Conservation (phyloP, 805 yeast genomes). For the Saccharomyces jurei region DNA sequence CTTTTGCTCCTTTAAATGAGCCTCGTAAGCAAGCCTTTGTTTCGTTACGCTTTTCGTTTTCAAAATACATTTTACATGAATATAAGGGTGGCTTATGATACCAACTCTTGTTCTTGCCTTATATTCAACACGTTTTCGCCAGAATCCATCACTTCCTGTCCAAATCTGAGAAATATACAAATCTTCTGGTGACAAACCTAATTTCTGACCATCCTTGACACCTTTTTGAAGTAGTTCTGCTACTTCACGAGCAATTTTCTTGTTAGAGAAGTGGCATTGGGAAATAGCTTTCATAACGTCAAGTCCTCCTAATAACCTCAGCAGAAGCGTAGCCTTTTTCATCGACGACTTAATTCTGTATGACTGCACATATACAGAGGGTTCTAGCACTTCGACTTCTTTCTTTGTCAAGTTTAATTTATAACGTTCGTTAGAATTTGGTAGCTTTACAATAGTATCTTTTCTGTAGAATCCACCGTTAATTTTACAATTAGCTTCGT, state of each 20-base stretch:
- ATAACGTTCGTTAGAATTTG: slow-evolving; percentile 39
- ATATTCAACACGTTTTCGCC: slow-evolving; percentile 62
- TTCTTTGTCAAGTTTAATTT: slow-evolving; percentile 48
- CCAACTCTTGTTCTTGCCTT: slow-evolving; percentile 92
- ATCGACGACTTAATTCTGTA: slow-evolving; percentile 78
- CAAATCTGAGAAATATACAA: slow-evolving; percentile 74
- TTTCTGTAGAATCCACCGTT: slow-evolving; percentile 67
- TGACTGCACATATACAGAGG: slow-evolving; percentile 74
- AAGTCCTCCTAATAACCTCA: slow-evolving; percentile 67
- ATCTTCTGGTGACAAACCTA: slow-evolving; percentile 52
- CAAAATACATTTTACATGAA: slow-evolving; percentile 73
- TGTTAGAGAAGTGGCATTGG: slow-evolving; percentile 81
- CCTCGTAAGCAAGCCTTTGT: slow-evolving; percentile 53
- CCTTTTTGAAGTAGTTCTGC: slow-evolving; percentile 70
- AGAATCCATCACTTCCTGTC: slow-evolving; percentile 83
- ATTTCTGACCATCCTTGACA: slow-evolving; percentile 53
- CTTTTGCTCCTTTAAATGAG: slow-evolving; percentile 37
- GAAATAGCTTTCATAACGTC: slow-evolving; percentile 74
- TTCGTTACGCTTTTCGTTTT: slow-evolving; percentile 55
- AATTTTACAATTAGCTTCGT: slow-evolving; percentile 47
- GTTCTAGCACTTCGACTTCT: slow-evolving; percentile 77
- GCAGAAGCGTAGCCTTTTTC: slow-evolving; percentile 76
- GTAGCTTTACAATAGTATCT: slow-evolving; percentile 39
- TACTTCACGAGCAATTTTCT: slow-evolving; percentile 70
- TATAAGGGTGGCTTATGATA: slow-evolving; percentile 61